phyloP scores from a whole-genome alignment of 148 eudicot genomes.

The Rheum nobile region DNA sequence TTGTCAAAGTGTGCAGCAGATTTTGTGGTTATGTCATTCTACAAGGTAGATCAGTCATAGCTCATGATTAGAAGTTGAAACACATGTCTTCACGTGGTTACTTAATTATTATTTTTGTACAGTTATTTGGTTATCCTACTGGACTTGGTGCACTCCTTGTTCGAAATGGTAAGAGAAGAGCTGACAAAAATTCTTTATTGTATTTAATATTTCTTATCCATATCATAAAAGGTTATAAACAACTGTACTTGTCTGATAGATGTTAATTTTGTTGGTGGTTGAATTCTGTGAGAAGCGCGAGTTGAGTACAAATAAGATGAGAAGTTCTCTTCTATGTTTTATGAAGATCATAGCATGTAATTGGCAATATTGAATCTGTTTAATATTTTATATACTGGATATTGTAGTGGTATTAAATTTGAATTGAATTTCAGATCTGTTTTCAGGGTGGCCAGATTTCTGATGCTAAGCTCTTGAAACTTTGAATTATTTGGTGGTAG shows the following conservation, averaged over 20 bases:
- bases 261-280: background rate
- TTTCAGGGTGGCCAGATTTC: background rate
- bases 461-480: background rate
- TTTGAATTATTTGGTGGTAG: background rate
- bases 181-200: background rate
- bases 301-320: background rate
- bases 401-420: background rate
- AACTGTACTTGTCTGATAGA: background rate
- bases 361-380: background rate
- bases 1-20: conserved; percentile 76
- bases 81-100: background rate
- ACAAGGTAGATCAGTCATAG: conserved; percentile 48
- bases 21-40: conserved; percentile 83
- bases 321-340: background rate
- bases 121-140: conserved; percentile 96
- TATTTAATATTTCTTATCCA: background rate
- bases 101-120: background rate
- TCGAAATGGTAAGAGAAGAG: conserved; percentile 57
- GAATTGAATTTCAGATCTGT: background rate
- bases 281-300: background rate
- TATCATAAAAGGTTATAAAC: background rate
- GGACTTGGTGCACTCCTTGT: conserved; percentile 94
- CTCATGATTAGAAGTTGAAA: conserved; percentile 5
- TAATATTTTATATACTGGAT: background rate
- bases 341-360: background rate